Base-by-base conservation (phyloP, 2,329 filamentous ascomycete species). In the Venturia aucupariae region DNA sequence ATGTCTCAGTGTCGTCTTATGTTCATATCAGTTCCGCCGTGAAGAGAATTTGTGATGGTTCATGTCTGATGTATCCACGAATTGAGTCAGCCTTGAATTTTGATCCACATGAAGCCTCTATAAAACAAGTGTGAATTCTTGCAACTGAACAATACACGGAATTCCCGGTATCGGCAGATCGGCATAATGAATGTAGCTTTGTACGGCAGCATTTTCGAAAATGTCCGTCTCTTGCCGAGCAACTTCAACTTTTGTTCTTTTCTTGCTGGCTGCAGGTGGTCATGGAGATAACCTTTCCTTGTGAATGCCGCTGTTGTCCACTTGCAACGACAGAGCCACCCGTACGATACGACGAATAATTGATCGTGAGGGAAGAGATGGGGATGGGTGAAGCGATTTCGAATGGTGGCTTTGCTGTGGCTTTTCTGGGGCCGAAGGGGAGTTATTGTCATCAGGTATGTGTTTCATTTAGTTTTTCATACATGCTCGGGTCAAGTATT, bases 381-480 rank as follows among this genome's bases (percentile, higher is more conserved):
- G 51, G 27, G 51, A 57, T 57, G 51, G 51, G 27, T 11, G 51
- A 57, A 22, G 22, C 1, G 46, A 27, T 22, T 51, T 17, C 10
- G 42, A n/a, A 19, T 7, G 17, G 3, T 22, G 46, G 46, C 46
- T 57, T 57, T 35, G 35, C 51, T 19, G 64, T 66, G 44, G 65
- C 64, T 22, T 66, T 63, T 61, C 42, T 66, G 24, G 65, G 65
- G 32, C 65, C 65, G 2, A 54, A 55, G n/a, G 65, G 42, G 13
- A 42, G 51, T 55, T 66, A 62, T 51, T 63, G 64, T 32, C 65
- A 66, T 60, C 65, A 66, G 65, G 65, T 66, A 65, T 22, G 64
- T 35, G 15, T 24, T 10, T 6, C 6, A 19, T 57, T 27, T 42
- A n/a, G 17, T n/a, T 15, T 42, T 42, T 42, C 17, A 5, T 17